Evolutionary conservation across 2,329 filamentous ascomycete genomes (phyloP).

Genomic region (Xylariaceae sp.): DNA sequence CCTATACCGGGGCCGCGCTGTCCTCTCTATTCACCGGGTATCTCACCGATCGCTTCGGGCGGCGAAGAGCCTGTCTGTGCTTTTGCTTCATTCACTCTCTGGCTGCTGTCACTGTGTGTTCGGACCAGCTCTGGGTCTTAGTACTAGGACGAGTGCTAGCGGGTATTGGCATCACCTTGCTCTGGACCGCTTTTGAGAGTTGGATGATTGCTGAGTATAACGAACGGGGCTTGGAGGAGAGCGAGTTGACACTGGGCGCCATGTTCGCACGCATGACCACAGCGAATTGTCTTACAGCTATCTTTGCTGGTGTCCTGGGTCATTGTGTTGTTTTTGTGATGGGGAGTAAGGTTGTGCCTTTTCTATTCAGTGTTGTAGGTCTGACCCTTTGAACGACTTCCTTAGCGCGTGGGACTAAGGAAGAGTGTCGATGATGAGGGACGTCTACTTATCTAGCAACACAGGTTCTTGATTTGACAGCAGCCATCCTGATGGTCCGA

Average conservation of each 20-base stretch:
- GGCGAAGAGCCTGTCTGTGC: conserved; percentile 50
- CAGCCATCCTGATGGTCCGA: conserved; percentile 29
- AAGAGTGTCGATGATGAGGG: neutral
- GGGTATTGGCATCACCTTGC: conserved; percentile 53
- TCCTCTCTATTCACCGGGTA: conserved; percentile 46
- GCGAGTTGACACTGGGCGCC: conserved; percentile 39
- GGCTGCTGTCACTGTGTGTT: conserved; percentile 49
- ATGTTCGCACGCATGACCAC: conserved; percentile 52
- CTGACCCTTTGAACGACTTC: neutral
- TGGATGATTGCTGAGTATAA: conserved; percentile 61
- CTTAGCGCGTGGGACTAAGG: too few relatives aligned
- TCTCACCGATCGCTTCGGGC: conserved; percentile 49
- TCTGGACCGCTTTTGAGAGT: conserved; percentile 59
- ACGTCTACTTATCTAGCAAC: neutral
- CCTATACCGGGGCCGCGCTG: conserved; percentile 45
- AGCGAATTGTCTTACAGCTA: conserved; percentile 51
- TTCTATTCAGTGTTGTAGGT: conserved; percentile 42
- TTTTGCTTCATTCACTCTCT: conserved; percentile 54
- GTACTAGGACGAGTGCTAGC: conserved; percentile 53
- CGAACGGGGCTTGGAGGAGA: conserved; percentile 39
- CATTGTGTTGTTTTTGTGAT: conserved; percentile 46
- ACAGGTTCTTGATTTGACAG: conserved; percentile 26
- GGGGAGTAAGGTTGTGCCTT: conserved; percentile 48
- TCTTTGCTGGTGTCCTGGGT: conserved; percentile 47
- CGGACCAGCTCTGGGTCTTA: conserved; percentile 39